Evolutionary conservation across 345 rosid genomes (phyloP), one percentile per base, ranked within the genome.

Genomic region (Eucalyptus globulus): DNA sequence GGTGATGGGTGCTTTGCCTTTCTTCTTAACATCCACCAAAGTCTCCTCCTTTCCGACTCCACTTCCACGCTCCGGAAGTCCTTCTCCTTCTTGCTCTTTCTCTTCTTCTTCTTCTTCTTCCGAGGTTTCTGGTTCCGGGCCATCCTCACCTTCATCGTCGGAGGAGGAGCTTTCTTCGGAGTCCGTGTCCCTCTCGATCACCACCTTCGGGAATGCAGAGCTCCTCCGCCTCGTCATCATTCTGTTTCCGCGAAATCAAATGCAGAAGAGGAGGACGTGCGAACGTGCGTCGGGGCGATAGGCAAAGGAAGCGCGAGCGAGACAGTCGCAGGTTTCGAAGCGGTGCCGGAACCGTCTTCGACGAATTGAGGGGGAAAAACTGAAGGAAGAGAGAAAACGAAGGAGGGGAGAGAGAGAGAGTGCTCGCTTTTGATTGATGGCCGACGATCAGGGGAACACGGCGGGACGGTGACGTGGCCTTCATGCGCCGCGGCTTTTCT

Each of bases 1-100:
- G 89, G 98, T 95, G 86, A 97, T 95, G 89, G 97, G 96, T 37
- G 93, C 92, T 91, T 97, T 97, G 81, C 95, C 93, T 92, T 97
- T 96, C 81, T 89, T 92, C 92, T 93, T 94, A n/a, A 13, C 76
- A 86, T 37, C 92, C 87, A 47, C 22, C 54, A 43, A 86, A 51
- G 86, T 27, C 62, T 86, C 89, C 44, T 87, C 89, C 86, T 26
- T 65, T 90, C 89, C 91, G 90, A 90, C 92, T 89, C 87, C 91
- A 87, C 90, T 87, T 88, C 87, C 90, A 26, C 88, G 91, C 88
- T 92, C 86, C 54, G 7, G 72, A 31, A 47, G 72, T 85, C 54
- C 87, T 50, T 6, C 93, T 53, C 40, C 91, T 85, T 67, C 96
- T 49, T 91, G 94, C 16, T 91, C 94, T 89, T 80, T 0, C 8